Base-by-base conservation (phyloP, 1,284 basidiomycete species). In the Pseudozyma sp. region DNA sequence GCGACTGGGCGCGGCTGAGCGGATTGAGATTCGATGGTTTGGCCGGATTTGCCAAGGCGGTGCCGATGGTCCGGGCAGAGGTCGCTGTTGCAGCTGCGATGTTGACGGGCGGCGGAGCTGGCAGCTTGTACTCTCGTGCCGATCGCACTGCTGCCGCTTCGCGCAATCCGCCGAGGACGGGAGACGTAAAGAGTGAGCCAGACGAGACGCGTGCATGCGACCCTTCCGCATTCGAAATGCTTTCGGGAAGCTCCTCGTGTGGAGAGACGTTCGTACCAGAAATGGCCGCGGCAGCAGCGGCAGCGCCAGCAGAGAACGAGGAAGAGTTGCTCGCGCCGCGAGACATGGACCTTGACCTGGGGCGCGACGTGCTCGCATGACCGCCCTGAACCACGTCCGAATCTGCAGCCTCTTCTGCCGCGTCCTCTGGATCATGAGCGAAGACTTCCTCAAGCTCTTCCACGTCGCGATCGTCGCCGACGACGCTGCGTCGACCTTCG, bases 401-500 rank as follows among this genome's bases (percentile, higher is more conserved):
- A 3, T n/a, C 43, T 6, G 56, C 43, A 31, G 42, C 19, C 30
- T 53, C 53, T 29, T 45, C 49, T 8, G 47, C 39, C 3, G 55
- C 56, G 9, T 69, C 59, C 5, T 76, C 78, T 29, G 61, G 61
- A 10, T 68, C 51, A 29, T 66, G 44, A 39, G 49, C 39, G 89
- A 62, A 93, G 90, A 83, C 86, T 66, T 87, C 86, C 70, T 88
- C 88, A 60, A 88, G 85, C 77, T 89, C 88, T 47, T 75, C 72
- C 2, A 67, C 51, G 47, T 75, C 72, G 37, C 55, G 63, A 33
- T 70, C 59, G 17, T 62, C 67, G 39, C 51, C 64, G 45, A 54
- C 34, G 16, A 56, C 60, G 51, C 66, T 59, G 43, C 53, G 54
- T 10, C 63, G 63, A 14, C 40, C 45, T 77, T 88, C 91, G 4